phyloP scores from a whole-genome alignment of 2,329 filamentous ascomycete genomes.

The Phaeomoniella chlamydospora region DNA sequence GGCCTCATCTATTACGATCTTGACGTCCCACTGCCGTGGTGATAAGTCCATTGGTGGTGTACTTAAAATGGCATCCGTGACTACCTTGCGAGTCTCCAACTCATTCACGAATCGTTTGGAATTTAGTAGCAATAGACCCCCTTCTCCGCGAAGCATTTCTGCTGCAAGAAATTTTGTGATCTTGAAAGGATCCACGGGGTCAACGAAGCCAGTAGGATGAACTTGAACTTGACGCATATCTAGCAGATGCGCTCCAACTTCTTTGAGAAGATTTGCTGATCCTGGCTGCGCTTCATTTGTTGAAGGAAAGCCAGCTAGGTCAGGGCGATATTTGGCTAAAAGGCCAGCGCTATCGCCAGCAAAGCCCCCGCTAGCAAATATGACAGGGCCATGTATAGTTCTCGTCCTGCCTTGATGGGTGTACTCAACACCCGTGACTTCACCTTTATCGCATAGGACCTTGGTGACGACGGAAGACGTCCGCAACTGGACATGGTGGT shows the following conservation, averaged over 20 bases:
- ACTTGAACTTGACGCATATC: conserved; percentile 43
- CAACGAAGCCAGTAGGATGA: conserved; percentile 51
- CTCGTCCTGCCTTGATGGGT: conserved; percentile 16
- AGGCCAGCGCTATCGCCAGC: conserved; percentile 46
- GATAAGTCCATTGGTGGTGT: conserved; percentile 11
- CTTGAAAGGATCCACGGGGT: conserved; percentile 29
- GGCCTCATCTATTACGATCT: conserved; percentile 45
- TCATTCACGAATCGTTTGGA: conserved; percentile 49
- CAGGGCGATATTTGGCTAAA: conserved; percentile 41
- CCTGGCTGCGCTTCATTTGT: conserved; percentile 47
- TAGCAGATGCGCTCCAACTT: conserved; percentile 23
- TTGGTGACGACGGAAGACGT: conserved; percentile 39
- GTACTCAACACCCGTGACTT: conserved; percentile 40
- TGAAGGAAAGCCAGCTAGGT: conserved; percentile 44
- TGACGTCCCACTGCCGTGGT: conserved; percentile 42
- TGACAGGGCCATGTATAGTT: conserved; percentile 35
- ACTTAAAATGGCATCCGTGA: conserved; percentile 35
- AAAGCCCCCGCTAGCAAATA: conserved; percentile 50
- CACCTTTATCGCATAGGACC: conserved; percentile 22
- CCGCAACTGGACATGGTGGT: conserved; percentile 35
- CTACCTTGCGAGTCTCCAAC: conserved; percentile 41
- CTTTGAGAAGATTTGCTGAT: conserved; percentile 30
- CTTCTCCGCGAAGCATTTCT: conserved; percentile 48
- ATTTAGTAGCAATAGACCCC: conserved; percentile 37
- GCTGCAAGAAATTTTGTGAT: conserved; percentile 49